Conservation (phyloP, 2,329 filamentous ascomycete species). For the Cercospora beticola region DNA sequence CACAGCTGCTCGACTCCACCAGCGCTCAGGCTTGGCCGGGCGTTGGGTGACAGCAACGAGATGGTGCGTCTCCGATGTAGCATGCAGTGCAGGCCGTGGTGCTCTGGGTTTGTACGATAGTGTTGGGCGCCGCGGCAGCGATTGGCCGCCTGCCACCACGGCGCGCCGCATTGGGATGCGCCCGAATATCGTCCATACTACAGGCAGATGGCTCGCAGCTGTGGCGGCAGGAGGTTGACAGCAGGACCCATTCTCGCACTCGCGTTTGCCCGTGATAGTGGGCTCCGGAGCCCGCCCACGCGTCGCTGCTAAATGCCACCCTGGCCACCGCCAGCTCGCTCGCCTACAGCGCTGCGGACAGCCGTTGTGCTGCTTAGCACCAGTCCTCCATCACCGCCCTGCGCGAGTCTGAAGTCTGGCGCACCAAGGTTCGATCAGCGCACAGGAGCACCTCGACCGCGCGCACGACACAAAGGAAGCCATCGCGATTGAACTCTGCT, state of each 20-base stretch:
- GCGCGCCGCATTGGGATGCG: background rate
- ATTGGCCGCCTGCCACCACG: constrained; percentile 6
- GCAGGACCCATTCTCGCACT: background rate
- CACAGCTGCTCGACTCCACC: constrained; percentile 1
- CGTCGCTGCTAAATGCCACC: background rate
- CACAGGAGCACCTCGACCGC: background rate
- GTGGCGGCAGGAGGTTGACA: constrained; percentile 4
- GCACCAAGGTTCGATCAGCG: background rate
- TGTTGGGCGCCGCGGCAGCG: background rate
- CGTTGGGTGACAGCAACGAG: constrained; percentile 19
- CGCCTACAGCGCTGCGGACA: background rate
- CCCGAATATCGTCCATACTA: constrained; percentile 9
- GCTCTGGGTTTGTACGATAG: constrained; percentile 11
- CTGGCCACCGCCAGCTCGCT: background rate
- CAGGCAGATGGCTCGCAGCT: background rate
- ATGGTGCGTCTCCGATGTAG: constrained; percentile 14
- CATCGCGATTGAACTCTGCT: background rate
- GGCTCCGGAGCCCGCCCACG: background rate
- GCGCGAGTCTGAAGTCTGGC: background rate
- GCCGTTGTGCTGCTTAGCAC: background rate
- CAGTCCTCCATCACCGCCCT: background rate
- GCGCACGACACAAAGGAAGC: background rate
- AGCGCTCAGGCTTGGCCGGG: background rate
- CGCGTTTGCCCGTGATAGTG: background rate
- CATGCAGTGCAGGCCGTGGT: background rate